Evolutionary conservation across 257 asterid genomes (phyloP).

Genomic region (Nicotiana attenuata): DNA sequence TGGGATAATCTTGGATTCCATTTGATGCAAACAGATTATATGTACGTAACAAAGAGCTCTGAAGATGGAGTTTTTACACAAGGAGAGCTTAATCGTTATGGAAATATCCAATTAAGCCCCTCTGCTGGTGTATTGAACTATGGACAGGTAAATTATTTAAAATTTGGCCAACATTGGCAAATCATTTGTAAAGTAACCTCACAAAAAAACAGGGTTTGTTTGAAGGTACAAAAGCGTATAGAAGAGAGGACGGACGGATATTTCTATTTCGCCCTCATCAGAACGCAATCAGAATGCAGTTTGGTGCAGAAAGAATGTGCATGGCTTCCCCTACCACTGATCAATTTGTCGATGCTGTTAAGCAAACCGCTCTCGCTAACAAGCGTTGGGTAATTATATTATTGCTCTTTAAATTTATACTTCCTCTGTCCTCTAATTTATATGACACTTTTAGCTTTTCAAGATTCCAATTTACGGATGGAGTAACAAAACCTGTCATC

Average conservation of each 20-base stretch:
- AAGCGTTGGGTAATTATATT: constrained; percentile 54
- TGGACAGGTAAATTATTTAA: constrained; percentile 50
- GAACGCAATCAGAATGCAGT: constrained; percentile 76
- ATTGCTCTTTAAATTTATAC: not conserved
- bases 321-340: constrained; percentile 58
- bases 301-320: constrained; percentile 78
- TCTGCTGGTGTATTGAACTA: constrained; percentile 72
- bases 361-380: constrained; percentile 66
- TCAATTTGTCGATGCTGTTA: constrained; percentile 62
- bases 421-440: no score
- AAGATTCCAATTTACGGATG: no score
- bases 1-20: constrained; percentile 68
- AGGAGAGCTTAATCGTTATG: constrained; percentile 49
- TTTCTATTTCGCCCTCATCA: constrained; percentile 66
- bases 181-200: not conserved
- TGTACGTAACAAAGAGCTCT: constrained; percentile 49
- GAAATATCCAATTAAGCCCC: constrained; percentile 66
- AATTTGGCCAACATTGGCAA: not conserved
- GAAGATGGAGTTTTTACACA: constrained; percentile 37
- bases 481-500: no score
- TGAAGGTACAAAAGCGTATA: constrained; percentile 71
- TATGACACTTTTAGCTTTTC: no score
- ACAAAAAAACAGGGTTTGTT: constrained; percentile 22
- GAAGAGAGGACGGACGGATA: constrained; percentile 54
- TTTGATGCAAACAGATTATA: constrained; percentile 52